Evolutionary conservation across 495 filamentous ascomycete genomes (phyloP).

Genomic region (Trichoderma gamsii): DNA sequence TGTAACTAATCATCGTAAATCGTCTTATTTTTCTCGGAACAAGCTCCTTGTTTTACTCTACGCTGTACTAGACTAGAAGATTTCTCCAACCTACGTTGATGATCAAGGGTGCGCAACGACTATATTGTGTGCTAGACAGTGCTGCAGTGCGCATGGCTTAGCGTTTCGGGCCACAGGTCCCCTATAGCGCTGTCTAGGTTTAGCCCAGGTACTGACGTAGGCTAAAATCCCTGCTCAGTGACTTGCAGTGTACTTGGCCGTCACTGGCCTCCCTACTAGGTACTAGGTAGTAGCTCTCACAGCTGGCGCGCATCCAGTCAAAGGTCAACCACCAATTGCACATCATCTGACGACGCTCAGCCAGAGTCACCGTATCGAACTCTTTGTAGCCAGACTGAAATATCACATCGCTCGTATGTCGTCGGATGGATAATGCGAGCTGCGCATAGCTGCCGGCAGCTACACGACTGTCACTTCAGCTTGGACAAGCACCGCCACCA

Average conservation of each 20-base stretch:
- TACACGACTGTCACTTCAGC: background rate
- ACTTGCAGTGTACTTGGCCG: background rate
- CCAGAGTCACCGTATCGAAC: background rate
- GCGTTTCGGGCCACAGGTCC: background rate
- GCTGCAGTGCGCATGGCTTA: too few species aligned
- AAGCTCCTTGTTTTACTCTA: too few species aligned
- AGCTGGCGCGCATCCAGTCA: background rate
- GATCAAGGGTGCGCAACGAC: too few species aligned
- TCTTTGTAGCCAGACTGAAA: background rate
- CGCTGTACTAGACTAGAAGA: too few species aligned
- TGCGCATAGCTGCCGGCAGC: conserved; percentile 5
- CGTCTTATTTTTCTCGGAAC: too few species aligned
- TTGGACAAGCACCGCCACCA: background rate
- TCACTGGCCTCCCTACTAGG: background rate
- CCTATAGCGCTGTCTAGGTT: background rate
- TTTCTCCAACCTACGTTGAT: too few species aligned
- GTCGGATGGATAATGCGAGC: background rate
- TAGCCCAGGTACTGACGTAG: background rate
- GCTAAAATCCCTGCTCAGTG: background rate
- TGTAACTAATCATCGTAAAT: too few species aligned
- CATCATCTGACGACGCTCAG: background rate
- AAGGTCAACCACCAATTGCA: background rate
- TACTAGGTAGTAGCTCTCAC: too few species aligned
- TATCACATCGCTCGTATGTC: background rate
- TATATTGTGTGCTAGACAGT: too few species aligned